Percentiles rank a stretch among this genome's conserved stretches.
phyloP scores from a whole-genome alignment of 768 basidiomycete species.

The Phanerodontia chrysosporium region DNA sequence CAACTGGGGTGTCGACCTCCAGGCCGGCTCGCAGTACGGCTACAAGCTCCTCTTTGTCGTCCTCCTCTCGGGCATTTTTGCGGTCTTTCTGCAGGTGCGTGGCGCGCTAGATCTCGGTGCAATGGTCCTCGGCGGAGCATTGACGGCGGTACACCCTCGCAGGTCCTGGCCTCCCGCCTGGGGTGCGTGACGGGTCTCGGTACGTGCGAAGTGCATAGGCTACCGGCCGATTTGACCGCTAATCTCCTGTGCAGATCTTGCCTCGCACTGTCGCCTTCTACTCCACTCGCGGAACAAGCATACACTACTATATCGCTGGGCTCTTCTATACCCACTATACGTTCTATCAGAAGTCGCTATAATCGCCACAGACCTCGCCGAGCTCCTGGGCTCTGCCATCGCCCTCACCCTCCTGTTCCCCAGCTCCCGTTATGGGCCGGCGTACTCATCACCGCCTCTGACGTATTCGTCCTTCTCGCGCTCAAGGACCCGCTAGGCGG shows the following conservation, averaged over 20 bases:
- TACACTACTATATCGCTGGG: conserved; percentile 31
- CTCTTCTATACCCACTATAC: conserved; percentile 42
- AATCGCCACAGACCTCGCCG: conserved; percentile 53
- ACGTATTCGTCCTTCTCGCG: conserved; percentile 55
- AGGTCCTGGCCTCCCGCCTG: conserved; percentile 76
- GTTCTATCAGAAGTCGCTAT: conserved; percentile 44
- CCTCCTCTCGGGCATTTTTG: conserved; percentile 76
- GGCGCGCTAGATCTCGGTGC: background rate
- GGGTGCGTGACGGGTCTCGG: conserved; percentile 82
- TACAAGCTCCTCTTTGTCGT: conserved; percentile 86
- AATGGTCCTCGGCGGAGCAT: background rate
- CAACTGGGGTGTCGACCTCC: conserved; percentile 88
- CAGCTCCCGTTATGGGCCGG: conserved; percentile 43
- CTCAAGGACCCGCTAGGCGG: conserved; percentile 62
- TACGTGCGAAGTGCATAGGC: conserved; percentile 29
- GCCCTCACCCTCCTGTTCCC: conserved; percentile 51
- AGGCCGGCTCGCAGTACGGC: conserved; percentile 81
- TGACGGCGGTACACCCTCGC: background rate
- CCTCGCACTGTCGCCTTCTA: conserved; percentile 41
- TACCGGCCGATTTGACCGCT: background rate
- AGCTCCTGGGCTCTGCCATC: conserved; percentile 56
- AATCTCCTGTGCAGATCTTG: conserved; percentile 32
- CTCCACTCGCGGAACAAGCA: conserved; percentile 39
- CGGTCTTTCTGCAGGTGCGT: conserved; percentile 74
- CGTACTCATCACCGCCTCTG: conserved; percentile 44